Conservation (phyloP, 352 stramenopile genomes). For the Blastocystis sp. region DNA sequence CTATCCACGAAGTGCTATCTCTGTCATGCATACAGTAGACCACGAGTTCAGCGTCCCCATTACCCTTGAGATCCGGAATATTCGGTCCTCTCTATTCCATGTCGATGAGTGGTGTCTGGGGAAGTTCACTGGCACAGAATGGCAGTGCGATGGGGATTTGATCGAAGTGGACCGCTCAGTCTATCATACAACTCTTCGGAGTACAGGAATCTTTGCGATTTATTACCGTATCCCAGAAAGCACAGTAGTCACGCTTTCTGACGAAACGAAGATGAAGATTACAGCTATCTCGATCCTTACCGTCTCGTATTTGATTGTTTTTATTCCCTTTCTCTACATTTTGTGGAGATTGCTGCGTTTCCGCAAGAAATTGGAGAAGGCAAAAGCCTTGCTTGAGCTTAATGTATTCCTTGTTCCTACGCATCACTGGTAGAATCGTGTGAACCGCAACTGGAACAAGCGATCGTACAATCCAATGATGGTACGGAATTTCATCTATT, state of each 20-base stretch:
- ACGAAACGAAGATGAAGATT: slow-evolving; percentile 1
- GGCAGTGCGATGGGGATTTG: neutral
- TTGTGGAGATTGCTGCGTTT: neutral
- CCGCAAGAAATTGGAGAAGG: neutral
- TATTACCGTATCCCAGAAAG: slow-evolving; percentile 24
- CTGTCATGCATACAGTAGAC: neutral
- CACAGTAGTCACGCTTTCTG: neutral
- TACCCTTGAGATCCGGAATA: neutral
- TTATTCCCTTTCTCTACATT: neutral
- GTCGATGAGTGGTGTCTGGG: slow-evolving; percentile 24
- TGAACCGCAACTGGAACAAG: neutral
- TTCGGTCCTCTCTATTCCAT: neutral
- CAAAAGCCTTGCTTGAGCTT: neutral
- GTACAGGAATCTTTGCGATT: neutral
- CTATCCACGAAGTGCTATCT: neutral
- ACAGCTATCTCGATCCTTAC: neutral
- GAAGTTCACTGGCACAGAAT: neutral
- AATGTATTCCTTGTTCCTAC: neutral
- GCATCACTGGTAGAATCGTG: neutral
- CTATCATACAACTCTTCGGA: neutral
- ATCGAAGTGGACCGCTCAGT: neutral
- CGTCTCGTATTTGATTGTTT: neutral
- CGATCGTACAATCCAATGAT: slow-evolving; percentile 6
- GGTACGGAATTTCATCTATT: neutral
- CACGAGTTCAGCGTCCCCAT: neutral